Conservation (phyloP, 495 filamentous ascomycete species). For the Tuber umbilicatum region DNA sequence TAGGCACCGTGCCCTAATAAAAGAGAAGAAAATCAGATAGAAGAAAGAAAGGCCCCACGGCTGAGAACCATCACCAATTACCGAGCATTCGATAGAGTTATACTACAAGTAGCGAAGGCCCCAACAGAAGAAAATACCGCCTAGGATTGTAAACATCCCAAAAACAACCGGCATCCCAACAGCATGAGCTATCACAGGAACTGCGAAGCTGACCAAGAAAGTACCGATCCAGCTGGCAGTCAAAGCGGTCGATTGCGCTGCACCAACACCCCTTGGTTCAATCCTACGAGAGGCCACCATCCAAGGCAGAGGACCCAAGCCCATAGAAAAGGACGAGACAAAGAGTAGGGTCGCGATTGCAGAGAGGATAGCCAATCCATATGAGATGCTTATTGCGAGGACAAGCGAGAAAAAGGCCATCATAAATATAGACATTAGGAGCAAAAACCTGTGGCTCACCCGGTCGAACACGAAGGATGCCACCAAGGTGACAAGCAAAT, state of each 20-base stretch:
- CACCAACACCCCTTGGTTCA: conserved; percentile 77
- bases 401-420: conserved; percentile 71
- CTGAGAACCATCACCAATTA: not conserved
- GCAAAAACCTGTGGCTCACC: conserved; percentile 74
- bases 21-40: not conserved
- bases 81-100: not conserved
- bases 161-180: conserved; percentile 26
- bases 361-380: conserved; percentile 61
- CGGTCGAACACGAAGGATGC: conserved; percentile 80
- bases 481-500: conserved; percentile 70
- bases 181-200: conserved; percentile 26
- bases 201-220: conserved; percentile 57
- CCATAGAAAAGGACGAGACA: conserved; percentile 82
- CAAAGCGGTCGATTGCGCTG: conserved; percentile 75
- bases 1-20: not conserved
- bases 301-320: conserved; percentile 88
- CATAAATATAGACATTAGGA: conserved; percentile 70
- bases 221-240: conserved; percentile 87
- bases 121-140: not conserved
- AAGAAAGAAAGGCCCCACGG: not conserved
- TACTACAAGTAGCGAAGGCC: not conserved
- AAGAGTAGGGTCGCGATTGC: conserved; percentile 76
- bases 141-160: conserved; percentile 13
- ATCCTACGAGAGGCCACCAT: conserved; percentile 87
- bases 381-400: conserved; percentile 68